Evolutionary conservation across 768 basidiomycete genomes (phyloP), one percentile per base, ranked within the genome.

Genomic region (Rhodosporidiobolus sp.): DNA sequence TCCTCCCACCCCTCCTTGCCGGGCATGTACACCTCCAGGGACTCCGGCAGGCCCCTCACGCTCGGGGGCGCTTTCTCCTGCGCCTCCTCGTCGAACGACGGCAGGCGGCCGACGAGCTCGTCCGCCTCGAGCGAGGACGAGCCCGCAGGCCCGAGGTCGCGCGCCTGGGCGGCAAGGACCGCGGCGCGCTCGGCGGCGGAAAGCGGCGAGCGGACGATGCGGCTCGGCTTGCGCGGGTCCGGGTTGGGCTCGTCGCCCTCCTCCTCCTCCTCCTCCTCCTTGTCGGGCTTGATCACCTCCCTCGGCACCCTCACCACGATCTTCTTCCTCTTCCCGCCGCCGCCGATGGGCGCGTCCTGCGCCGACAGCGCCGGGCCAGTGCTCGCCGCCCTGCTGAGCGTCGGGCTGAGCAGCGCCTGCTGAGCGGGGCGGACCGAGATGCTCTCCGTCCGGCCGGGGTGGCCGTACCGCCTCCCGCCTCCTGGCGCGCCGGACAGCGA

Each of bases 11-110:
- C 55, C 3, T 43, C 35, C 26, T 30, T 43, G 10, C 69, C 70
- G 0, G 74, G 74, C 4, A 75, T 32, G 56, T 69, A 75, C 16
- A 75, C 67, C 1, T 75, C 74, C 49, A 75, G 34, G 3, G 59
- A 53, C 20, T 59, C 53, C 14, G 63, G 63, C 12, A 69, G 22
- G 6, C 28, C 32, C 17, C n/a, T 22, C 14, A 16, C 38, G 38
- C 52, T 12, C 52, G 52, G n/a, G 5, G 22, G 24, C n/a, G 24
- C 24, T 0, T 0, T 26, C 0, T 16, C 46, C 62, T 69, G 11
- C 38, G 38, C 38, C 38, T 53, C n/a, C 67, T 75, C 74, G 53
- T 71, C 67, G 30, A 20, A 38, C 12, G 65, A 63, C 12, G 0
- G 48, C 1, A 7, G 14, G 14, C 62, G 38, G 22, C 53, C 59